phyloP scores from a whole-genome alignment of 306 rosid genomes.

The Adenanthera pavonina region DNA sequence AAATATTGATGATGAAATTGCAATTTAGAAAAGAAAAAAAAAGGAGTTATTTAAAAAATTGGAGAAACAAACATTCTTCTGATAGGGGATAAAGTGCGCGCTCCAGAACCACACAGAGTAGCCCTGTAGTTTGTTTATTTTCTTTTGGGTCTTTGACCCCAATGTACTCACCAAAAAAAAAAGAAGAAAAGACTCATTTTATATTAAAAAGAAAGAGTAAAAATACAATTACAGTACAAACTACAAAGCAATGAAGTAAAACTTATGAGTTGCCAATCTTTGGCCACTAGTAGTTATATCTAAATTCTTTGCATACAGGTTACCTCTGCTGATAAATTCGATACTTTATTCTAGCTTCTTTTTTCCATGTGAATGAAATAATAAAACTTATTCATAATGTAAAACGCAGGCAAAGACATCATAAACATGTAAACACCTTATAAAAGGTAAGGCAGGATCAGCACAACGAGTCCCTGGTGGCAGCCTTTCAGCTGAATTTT shows the following conservation, averaged over 20 bases:
- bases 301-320: neutral
- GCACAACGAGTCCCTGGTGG: constrained; percentile 93
- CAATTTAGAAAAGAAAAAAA: neutral
- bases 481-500: constrained; percentile 85
- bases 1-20: neutral
- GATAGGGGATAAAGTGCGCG: no score
- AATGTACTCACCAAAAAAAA: no score
- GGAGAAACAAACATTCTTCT: neutral
- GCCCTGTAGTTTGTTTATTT: no score
- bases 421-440: constrained; percentile 61
- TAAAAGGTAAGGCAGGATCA: constrained; percentile 93
- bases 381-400: neutral
- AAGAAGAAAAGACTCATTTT: neutral
- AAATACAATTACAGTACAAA: neutral
- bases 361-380: neutral
- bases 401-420: constrained; percentile 19
- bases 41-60: neutral
- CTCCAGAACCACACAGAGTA: no score
- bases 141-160: no score
- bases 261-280: constrained; percentile 3
- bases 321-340: constrained; percentile 15
- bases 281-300: constrained; percentile 14
- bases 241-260: neutral
- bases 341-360: constrained; percentile 17
- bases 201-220: neutral